phyloP scores from a whole-genome alignment of 352 stramenopile species.

The Pythium myriotylum region DNA sequence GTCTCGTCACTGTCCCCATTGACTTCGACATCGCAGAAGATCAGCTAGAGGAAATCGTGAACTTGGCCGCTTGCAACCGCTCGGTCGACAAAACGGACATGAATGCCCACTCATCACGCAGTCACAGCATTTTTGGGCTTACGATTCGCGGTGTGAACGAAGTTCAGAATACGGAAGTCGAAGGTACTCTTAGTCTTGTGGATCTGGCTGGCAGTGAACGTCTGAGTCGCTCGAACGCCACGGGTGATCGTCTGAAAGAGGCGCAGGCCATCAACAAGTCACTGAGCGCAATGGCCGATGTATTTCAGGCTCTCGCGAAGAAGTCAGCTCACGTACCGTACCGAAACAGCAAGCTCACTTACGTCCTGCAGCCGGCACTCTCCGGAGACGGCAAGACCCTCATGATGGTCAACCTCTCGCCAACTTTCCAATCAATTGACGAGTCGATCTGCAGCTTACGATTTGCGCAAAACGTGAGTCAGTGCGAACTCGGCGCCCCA shows the following conservation, averaged over 20 bases:
- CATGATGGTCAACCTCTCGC: slow-evolving; percentile 99
- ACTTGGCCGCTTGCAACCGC: slow-evolving; percentile 91
- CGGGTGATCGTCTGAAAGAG: slow-evolving; percentile 94
- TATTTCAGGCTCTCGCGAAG: slow-evolving; percentile 98
- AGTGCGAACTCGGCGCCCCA: slow-evolving; percentile 96
- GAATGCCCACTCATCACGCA: slow-evolving; percentile 98
- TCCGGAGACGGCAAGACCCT: slow-evolving; percentile 99
- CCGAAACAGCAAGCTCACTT: slow-evolving; percentile 99
- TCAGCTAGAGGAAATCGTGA: slow-evolving; percentile 87
- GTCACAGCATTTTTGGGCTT: slow-evolving; percentile 98
- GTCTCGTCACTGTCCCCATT: slow-evolving; percentile 81
- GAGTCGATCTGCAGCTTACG: slow-evolving; percentile 98
- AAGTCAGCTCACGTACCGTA: slow-evolving; percentile 97
- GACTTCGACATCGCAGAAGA: slow-evolving; percentile 85
- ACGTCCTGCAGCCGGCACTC: slow-evolving; percentile 98
- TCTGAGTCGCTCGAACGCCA: slow-evolving; percentile 91
- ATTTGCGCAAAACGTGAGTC: slow-evolving; percentile 97
- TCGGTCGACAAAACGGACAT: slow-evolving; percentile 98
- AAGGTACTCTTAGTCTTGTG: slow-evolving; percentile 94
- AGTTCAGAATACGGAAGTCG: slow-evolving; percentile 88
- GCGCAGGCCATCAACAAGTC: slow-evolving; percentile 99
- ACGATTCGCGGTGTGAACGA: slow-evolving; percentile 89
- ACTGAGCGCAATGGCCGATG: slow-evolving; percentile 96
- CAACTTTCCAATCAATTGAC: slow-evolving; percentile 92
- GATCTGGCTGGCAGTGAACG: slow-evolving; percentile 96